These are phyloP conservation scores for Geotrichum histeridarum DNA, from an alignment of 1,139 yeast genomes.

Conservation along the genomic window DNA sequence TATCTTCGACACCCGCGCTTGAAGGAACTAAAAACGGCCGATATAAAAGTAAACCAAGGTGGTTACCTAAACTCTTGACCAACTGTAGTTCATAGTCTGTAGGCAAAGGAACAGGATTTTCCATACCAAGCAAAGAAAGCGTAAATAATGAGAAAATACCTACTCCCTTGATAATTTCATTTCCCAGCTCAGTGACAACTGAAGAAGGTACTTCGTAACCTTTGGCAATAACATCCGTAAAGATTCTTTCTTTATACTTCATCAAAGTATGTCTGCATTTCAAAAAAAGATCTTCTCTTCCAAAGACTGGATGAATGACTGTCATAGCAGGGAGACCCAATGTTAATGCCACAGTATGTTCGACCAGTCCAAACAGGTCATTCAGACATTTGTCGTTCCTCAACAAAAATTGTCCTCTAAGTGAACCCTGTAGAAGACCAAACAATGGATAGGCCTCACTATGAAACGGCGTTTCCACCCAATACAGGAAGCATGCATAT, in stretches of 20 bases:
- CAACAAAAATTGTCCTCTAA: neutral
- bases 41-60: conserved; percentile 2
- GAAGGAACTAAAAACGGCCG: conserved; percentile 2
- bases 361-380: conserved; percentile 4
- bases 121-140: too few relatives aligned
- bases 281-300: conserved; percentile 5
- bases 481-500: conserved; percentile 1
- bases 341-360: conserved; percentile 1
- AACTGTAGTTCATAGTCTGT: too few relatives aligned
- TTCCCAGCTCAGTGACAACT: neutral
- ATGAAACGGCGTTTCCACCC: neutral
- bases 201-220: too few relatives aligned
- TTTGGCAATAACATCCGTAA: neutral
- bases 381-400: neutral
- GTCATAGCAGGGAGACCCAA: conserved; percentile 1
- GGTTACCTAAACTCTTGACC: neutral
- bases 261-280: conserved; percentile 9
- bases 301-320: neutral
- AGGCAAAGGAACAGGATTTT: too few relatives aligned
- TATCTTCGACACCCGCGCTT: neutral
- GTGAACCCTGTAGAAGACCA: conserved; percentile 6
- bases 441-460: conserved; percentile 1
- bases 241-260: conserved; percentile 6
- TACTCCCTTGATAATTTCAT: conserved; percentile 9
- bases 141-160: conserved; percentile 6